Percentiles rank a stretch among this genome's conserved stretches.
Evolutionary conservation across 495 filamentous ascomycete species (phyloP).

Genomic region (Tricharina praecox): DNA sequence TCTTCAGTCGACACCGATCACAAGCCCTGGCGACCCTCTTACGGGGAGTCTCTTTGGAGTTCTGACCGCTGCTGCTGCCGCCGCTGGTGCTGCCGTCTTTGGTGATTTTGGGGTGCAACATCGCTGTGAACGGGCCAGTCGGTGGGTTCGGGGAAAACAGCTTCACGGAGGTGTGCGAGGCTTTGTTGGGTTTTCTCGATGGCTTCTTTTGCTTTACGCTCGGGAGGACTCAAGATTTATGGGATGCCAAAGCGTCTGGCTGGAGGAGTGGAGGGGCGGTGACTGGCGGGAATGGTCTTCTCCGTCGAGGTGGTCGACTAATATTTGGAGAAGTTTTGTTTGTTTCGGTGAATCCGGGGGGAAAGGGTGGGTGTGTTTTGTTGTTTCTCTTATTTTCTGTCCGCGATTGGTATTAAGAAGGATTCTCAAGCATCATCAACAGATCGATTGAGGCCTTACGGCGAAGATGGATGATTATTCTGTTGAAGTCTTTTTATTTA

Average conservation of each 20-base stretch:
- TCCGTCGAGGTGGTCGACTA: neutral
- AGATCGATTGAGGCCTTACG: no score
- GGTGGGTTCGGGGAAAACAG: no score
- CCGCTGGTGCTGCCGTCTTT: slow-evolving; percentile 4
- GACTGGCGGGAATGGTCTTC: neutral
- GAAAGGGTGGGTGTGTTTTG: no score
- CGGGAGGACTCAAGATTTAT: neutral
- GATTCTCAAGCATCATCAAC: neutral
- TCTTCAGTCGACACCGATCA: slow-evolving; percentile 47
- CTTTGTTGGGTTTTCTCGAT: neutral
- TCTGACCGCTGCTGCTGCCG: no score
- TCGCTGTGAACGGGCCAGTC: neutral
- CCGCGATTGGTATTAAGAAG: neutral
- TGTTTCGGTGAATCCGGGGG: no score
- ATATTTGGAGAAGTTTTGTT: no score
- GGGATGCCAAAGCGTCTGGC: neutral
- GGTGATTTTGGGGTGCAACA: slow-evolving; percentile 6
- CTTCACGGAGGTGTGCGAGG: neutral
- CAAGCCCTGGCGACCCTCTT: slow-evolving; percentile 49
- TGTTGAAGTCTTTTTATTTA: no score
- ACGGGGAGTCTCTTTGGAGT: slow-evolving; percentile 25
- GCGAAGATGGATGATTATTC: no score
- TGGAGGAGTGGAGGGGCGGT: no score
- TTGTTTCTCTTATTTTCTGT: neutral
- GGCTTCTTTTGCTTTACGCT: neutral